Percentiles rank a stretch among this genome's conserved stretches.
Conservation (phyloP, 257 asterid genomes). For the Ocimum tenuiflorum region DNA sequence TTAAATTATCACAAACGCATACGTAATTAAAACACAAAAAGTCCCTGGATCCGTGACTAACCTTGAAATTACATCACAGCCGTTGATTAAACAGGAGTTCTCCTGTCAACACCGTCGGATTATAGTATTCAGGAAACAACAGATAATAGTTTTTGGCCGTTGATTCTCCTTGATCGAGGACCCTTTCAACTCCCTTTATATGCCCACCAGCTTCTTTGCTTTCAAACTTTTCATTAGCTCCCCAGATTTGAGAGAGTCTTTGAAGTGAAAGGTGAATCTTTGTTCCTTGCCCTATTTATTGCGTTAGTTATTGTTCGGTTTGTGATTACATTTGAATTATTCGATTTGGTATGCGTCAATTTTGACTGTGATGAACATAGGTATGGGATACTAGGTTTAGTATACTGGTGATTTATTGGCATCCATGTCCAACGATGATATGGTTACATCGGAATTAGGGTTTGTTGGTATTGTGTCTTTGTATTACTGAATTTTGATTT, state of each 20-base stretch:
- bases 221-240: slow-evolving; percentile 17
- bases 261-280: slow-evolving; percentile 18
- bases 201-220: rapidly evolving
- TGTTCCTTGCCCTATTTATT: not conserved
- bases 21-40: not conserved
- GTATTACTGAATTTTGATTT: not conserved
- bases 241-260: slow-evolving; percentile 1
- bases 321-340: not conserved
- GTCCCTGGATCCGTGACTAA: slow-evolving; percentile 28
- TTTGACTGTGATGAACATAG: not conserved
- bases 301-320: not conserved
- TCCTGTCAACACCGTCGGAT: slow-evolving; percentile 32
- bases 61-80: slow-evolving; percentile 18
- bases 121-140: slow-evolving; percentile 19
- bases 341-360: not conserved
- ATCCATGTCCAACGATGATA: not conserved
- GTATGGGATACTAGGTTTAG: slow-evolving; percentile 9
- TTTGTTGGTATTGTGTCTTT: not conserved
- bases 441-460: not conserved
- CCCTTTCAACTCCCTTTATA: slow-evolving; percentile 21
- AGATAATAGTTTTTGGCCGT: slow-evolving; percentile 33
- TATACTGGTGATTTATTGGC: not conserved
- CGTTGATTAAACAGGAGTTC: slow-evolving; percentile 26
- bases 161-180: slow-evolving; percentile 10
- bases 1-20: no score